Percentiles rank a stretch among this genome's conserved stretches.
Conservation (phyloP, 1,284 basidiomycete genomes). For the Fomitiporia mediterranea region DNA sequence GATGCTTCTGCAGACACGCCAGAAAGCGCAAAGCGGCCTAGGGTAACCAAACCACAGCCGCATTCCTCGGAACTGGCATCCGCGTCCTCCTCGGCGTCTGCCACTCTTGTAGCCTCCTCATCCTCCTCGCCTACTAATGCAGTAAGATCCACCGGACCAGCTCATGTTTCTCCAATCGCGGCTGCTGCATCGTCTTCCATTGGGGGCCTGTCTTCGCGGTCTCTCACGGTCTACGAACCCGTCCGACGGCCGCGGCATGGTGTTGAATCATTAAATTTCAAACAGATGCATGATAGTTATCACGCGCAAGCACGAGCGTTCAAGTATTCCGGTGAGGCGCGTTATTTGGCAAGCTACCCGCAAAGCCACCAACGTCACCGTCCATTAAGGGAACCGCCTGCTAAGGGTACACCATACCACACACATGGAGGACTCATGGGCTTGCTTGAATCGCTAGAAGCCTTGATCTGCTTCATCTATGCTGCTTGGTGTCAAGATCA, state of each 20-base stretch:
- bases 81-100: conserved; percentile 5
- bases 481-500: conserved; percentile 68
- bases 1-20: conserved; percentile 36
- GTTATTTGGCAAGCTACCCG: conserved; percentile 67
- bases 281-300: conserved; percentile 58
- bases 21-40: conserved; percentile 52
- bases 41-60: conserved; percentile 32
- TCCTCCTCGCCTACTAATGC: conserved; percentile 17
- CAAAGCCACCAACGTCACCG: conserved; percentile 58
- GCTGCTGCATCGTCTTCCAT: conserved; percentile 16
- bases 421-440: conserved; percentile 66
- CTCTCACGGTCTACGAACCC: conserved; percentile 45
- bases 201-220: conserved; percentile 35
- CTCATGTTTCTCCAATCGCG: conserved; percentile 22
- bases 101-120: conserved; percentile 21
- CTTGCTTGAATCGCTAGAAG: conserved; percentile 68
- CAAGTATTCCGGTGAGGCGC: conserved; percentile 71
- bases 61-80: neutral
- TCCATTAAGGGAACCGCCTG: conserved; percentile 56
- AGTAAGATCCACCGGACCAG: conserved; percentile 26
- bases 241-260: conserved; percentile 62
- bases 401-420: conserved; percentile 60
- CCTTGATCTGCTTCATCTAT: conserved; percentile 69
- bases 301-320: conserved; percentile 57
- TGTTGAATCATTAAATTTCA: conserved; percentile 40